Evolutionary conservation across 1,284 basidiomycete species (phyloP), one percentile per base, ranked within the genome.

Genomic region (Sporisorium sorghi): DNA sequence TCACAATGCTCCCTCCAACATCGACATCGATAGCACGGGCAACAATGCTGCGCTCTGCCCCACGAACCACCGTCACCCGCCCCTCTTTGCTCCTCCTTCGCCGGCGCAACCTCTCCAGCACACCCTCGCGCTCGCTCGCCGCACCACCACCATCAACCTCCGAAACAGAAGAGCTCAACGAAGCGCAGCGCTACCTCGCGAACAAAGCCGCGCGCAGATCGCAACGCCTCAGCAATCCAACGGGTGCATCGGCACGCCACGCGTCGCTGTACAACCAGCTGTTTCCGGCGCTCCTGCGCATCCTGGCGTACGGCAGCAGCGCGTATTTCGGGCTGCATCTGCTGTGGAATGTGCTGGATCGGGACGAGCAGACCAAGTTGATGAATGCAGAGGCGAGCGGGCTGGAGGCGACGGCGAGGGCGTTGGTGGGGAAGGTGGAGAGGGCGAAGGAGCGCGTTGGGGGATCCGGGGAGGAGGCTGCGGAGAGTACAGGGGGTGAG

Each of bases 321-420:
- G 61, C 73, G 2, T 84, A 84, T 69, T 83, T 84, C 68, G 73
- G 77, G 21, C 52, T 83, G n/a, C 81, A 83, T 42, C 62, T 84
- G 17, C 43, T 69, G 17, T 84, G 82, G 82, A 66, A 70, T 21
- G 28, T 72, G 15, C 65, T 84, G n/a, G 68, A 77, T 37, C 56
- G 69, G 10, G 57, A 67, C 33, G 82, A 83, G 30, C 79, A 80
- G 58, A 58, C 49, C 1, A 43, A 53, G 32, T 32, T 71, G 33
- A 74, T 77, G 63, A 50, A 58, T 2, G 56, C 35, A 0, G 72
- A 81, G 35, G 63, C 77, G 12, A 23, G 9, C 14, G 21, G 40
- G 4, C 39, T 82, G 23, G 68, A 76, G 30, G 32, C 32, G 0
- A 67, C 72, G 12, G 74, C 80, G n/a, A 57, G 50, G 19, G 62